phyloP scores from a whole-genome alignment of 2,329 filamentous ascomycete genomes.

The Herpotrichia juniperi region DNA sequence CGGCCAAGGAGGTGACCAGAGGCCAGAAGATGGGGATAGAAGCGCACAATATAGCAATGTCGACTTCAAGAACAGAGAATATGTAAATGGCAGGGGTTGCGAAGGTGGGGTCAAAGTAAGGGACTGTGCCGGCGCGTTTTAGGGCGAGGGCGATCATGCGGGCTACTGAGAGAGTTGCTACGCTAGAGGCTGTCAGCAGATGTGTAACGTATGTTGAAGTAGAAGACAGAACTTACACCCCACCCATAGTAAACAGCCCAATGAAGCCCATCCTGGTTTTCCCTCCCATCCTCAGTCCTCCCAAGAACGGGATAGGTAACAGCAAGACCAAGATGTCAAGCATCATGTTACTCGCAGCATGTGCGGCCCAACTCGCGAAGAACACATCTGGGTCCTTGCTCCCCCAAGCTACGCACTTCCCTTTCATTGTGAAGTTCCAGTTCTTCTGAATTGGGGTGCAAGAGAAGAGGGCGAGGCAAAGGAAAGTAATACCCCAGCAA shows the following conservation, averaged over 20 bases:
- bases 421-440: conserved; percentile 28
- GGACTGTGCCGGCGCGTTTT: conserved; percentile 38
- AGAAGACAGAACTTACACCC: conserved; percentile 31
- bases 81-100: conserved; percentile 37
- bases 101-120: conserved; percentile 37
- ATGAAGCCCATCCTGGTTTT: conserved; percentile 37
- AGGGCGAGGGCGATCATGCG: conserved; percentile 36
- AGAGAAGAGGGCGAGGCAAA: conserved; percentile 36
- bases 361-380: conserved; percentile 35
- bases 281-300: conserved; percentile 32
- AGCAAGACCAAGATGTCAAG: conserved; percentile 39
- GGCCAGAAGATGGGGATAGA: conserved; percentile 49
- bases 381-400: conserved; percentile 33
- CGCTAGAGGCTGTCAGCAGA: conserved; percentile 24
- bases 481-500: conserved; percentile 39
- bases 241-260: conserved; percentile 38
- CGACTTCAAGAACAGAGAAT: conserved; percentile 44
- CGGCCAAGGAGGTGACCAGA: conserved; percentile 33
- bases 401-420: conserved; percentile 44
- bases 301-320: conserved; percentile 40
- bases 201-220: not conserved
- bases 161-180: conserved; percentile 32
- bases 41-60: conserved; percentile 45
- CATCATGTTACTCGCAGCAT: conserved; percentile 39
- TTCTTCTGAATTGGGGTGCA: conserved; percentile 37